These are phyloP conservation scores for Penicillium argentinense DNA, from an alignment of 495 filamentous ascomycete genomes.

Conservation along the genomic window DNA sequence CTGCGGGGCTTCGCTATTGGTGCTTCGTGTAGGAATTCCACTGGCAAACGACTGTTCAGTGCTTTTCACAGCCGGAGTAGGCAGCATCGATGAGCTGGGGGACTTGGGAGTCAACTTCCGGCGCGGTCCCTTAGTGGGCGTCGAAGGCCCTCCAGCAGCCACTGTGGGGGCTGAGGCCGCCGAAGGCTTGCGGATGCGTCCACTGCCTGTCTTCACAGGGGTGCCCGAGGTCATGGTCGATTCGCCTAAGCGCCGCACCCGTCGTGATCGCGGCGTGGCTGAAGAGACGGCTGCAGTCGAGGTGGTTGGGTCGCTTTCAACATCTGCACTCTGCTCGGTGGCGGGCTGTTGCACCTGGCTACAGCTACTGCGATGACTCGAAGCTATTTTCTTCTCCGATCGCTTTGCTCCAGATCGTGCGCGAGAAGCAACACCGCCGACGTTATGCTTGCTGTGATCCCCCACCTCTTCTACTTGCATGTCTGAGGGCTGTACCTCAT, in stretches of 20 bases:
- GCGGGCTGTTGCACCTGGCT: constrained; percentile 21
- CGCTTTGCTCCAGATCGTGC: constrained; percentile 13
- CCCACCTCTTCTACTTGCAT: constrained; percentile 15
- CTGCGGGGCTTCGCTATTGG: constrained; percentile 20
- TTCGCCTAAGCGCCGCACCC: constrained; percentile 37
- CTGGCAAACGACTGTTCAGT: constrained; percentile 21
- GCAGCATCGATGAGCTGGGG: constrained; percentile 25
- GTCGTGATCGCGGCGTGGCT: constrained; percentile 34
- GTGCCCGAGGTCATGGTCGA: constrained; percentile 23
- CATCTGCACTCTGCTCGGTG: constrained; percentile 12
- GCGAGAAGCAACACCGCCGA: constrained; percentile 12
- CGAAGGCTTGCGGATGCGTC: constrained; percentile 23
- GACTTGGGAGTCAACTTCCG: constrained; percentile 44
- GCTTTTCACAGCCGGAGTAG: constrained; percentile 19
- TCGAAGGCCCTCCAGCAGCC: constrained; percentile 17
- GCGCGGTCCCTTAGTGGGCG: constrained; percentile 35
- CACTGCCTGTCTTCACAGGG: constrained; percentile 24
- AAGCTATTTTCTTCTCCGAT: constrained; percentile 25
- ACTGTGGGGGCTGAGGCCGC: constrained; percentile 6
- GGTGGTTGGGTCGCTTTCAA: constrained; percentile 12
- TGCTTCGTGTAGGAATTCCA: constrained; percentile 24
- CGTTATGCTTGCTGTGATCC: constrained; percentile 11
- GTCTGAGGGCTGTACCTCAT: constrained; percentile 4
- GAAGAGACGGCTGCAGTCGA: constrained; percentile 22
- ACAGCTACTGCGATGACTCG: constrained; percentile 27